Evolutionary conservation across 345 rosid species (phyloP).

Genomic region (Brassica cretica): DNA sequence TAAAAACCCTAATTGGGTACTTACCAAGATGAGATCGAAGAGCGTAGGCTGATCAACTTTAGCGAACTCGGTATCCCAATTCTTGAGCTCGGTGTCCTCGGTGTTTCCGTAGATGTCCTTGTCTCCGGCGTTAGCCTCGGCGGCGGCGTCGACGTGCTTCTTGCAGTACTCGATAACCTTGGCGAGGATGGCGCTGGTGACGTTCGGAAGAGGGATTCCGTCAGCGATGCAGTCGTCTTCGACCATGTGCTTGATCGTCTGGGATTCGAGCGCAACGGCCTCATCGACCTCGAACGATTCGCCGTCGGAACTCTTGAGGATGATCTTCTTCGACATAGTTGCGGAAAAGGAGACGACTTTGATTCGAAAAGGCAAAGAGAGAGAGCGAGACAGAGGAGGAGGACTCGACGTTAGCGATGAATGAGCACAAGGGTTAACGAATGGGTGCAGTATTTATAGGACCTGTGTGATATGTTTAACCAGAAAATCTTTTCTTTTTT

Average conservation of each 20-base stretch:
- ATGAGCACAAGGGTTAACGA: neutral
- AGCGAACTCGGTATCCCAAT: conserved; percentile 61
- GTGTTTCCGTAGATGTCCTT: conserved; percentile 5
- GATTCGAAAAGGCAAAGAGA: neutral
- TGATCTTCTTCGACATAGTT: conserved; percentile 44
- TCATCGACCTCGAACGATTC: conserved; percentile 66
- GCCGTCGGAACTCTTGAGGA: conserved; percentile 58
- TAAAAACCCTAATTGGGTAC: conserved; percentile 1
- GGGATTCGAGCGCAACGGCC: conserved; percentile 58
- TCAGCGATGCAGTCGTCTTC: conserved; percentile 57
- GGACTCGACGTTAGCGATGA: neutral
- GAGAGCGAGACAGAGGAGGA: neutral
- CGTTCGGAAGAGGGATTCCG: conserved; percentile 73
- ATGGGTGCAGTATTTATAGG: neutral
- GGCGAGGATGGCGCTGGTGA: conserved; percentile 59
- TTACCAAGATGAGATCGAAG: conserved; percentile 65
- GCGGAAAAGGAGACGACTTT: neutral
- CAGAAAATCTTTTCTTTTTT: too few species aligned
- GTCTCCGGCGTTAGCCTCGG: conserved; percentile 33
- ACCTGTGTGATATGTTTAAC: neutral
- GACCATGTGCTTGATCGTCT: conserved; percentile 71
- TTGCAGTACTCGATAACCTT: conserved; percentile 78
- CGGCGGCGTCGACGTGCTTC: conserved; percentile 58
- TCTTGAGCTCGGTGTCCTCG: conserved; percentile 45
- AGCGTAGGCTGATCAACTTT: conserved; percentile 63